Evolutionary conservation across 1,284 basidiomycete species (phyloP).

Genomic region (Trichosporon coremiiforme): DNA sequence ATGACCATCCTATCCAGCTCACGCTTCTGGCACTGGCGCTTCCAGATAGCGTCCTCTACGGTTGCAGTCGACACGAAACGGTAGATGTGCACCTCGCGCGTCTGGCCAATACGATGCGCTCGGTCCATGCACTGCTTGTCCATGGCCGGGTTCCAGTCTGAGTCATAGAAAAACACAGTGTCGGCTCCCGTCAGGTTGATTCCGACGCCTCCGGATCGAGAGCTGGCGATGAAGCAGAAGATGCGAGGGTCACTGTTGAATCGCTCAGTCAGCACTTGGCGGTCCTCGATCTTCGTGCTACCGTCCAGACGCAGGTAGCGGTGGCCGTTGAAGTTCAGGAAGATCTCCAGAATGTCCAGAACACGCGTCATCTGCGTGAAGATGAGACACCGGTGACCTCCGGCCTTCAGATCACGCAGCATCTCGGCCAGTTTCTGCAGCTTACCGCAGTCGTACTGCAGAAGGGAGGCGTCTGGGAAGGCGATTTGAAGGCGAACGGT

Average conservation of each 20-base stretch:
- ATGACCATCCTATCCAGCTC: constrained; percentile 89
- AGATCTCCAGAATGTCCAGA: constrained; percentile 90
- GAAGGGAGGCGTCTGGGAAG: constrained; percentile 84
- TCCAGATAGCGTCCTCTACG: constrained; percentile 94
- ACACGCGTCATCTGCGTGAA: constrained; percentile 98
- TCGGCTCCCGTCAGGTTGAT: constrained; percentile 98
- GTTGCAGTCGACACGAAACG: constrained; percentile 82
- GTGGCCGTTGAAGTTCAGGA: constrained; percentile 90
- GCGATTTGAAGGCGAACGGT: constrained; percentile 88
- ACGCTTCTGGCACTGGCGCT: constrained; percentile 95
- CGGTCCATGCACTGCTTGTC: constrained; percentile 96
- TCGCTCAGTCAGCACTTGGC: constrained; percentile 93
- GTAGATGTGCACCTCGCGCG: constrained; percentile 95
- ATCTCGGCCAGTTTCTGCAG: constrained; percentile 79
- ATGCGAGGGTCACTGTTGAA: constrained; percentile 93
- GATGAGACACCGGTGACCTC: constrained; percentile 86
- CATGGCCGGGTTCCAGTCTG: constrained; percentile 98
- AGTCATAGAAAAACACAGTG: constrained; percentile 88
- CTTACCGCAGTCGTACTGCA: constrained; percentile 97
- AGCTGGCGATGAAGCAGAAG: constrained; percentile 92
- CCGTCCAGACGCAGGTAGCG: constrained; percentile 91
- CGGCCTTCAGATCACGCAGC: constrained; percentile 79
- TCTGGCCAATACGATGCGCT: constrained; percentile 78
- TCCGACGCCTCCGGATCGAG: constrained; percentile 90
- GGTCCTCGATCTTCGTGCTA: constrained; percentile 91